Percentiles rank a stretch among this genome's conserved stretches.
These are phyloP conservation scores for Fraxinus baroniana DNA, from an alignment of 305 asterid species.

Conservation along the genomic window DNA sequence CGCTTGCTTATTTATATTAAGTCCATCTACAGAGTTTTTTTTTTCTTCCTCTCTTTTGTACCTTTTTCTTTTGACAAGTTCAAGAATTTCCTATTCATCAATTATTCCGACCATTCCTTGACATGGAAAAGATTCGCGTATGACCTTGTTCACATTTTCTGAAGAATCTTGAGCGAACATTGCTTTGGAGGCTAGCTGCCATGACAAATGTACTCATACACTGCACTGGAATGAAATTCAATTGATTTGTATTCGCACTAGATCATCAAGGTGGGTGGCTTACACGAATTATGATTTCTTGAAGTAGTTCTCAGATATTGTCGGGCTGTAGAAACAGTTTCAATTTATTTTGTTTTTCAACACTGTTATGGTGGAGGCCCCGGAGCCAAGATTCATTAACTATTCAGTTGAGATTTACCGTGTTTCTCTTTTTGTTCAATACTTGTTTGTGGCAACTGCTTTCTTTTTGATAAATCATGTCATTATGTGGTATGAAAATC, in stretches of 20 bases:
- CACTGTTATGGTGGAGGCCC: background rate
- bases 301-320: background rate
- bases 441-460: background rate
- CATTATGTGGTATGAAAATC: background rate
- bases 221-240: background rate
- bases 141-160: constrained; percentile 86
- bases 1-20: background rate
- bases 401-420: background rate
- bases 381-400: background rate
- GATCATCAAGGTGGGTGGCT: background rate
- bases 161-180: constrained; percentile 28
- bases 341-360: background rate
- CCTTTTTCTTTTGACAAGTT: background rate
- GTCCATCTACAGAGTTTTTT: background rate
- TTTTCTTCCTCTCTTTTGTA: background rate
- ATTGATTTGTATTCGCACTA: background rate
- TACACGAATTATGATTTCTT: background rate
- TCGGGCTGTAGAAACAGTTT: background rate
- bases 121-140: constrained; percentile 77
- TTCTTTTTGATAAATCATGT: background rate
- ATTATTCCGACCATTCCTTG: constrained; percentile 43
- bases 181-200: constrained; percentile 18
- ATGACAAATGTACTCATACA: background rate
- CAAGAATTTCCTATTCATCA: background rate
- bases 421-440: background rate